These are phyloP conservation scores for Tolypocladium nubicola DNA, from an alignment of 2,329 filamentous ascomycete species.

Conservation along the genomic window DNA sequence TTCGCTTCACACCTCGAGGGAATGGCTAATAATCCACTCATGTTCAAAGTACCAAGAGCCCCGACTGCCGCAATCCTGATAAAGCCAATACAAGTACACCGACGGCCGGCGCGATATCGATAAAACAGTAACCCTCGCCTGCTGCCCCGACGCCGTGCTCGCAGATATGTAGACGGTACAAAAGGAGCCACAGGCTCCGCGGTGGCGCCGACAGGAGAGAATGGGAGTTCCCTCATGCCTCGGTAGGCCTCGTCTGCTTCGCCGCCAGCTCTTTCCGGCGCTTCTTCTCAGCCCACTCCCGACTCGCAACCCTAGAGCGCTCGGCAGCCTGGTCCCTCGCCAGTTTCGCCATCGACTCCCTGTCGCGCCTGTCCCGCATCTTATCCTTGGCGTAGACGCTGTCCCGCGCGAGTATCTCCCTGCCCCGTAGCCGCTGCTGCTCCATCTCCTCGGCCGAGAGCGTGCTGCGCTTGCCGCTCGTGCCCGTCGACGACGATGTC, in stretches of 20 bases:
- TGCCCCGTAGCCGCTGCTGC: constrained; percentile 40
- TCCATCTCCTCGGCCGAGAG: constrained; percentile 40
- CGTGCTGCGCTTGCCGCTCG: constrained; percentile 33
- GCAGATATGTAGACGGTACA: not conserved
- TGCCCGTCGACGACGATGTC: constrained; percentile 35
- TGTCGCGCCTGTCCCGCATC: constrained; percentile 41
- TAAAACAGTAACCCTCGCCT: not conserved
- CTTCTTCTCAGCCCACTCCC: constrained; percentile 53
- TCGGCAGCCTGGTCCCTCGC: constrained; percentile 52
- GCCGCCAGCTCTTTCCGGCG: constrained; percentile 25
- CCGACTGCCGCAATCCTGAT: no score
- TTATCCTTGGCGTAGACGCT: constrained; percentile 34
- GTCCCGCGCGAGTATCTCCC: constrained; percentile 43
- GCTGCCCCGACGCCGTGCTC: not conserved
- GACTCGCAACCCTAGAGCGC: constrained; percentile 45
- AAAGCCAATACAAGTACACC: not conserved
- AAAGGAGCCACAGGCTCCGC: not conserved
- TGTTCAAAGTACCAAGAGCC: no score
- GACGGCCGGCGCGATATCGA: not conserved
- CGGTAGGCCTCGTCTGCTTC: constrained; percentile 6
- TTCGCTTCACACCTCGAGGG: no score
- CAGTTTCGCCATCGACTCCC: constrained; percentile 41
- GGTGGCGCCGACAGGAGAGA: not conserved
- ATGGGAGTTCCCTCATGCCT: not conserved
- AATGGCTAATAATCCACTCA: no score